Evolutionary conservation across 2,329 filamentous ascomycete species (phyloP), one percentile per base, ranked within the genome.

Genomic region (Hypoxylon sp.): DNA sequence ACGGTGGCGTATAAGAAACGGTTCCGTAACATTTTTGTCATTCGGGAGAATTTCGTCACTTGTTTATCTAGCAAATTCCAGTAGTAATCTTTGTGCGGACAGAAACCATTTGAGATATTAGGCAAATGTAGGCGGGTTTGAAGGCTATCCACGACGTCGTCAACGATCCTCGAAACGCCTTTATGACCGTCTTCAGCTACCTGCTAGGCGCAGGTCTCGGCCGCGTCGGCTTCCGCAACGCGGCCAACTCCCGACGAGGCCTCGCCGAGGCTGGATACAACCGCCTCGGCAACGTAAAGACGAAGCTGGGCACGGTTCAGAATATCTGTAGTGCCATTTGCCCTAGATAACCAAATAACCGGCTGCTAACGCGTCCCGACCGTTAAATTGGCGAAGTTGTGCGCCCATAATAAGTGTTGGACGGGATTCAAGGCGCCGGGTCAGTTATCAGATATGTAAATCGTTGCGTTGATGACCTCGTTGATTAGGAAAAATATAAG

Each of bases 61-160:
- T n/a, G n/a, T n/a, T n/a, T n/a, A n/a, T n/a, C n/a, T n/a, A n/a
- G n/a, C n/a, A n/a, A n/a, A n/a, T n/a, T n/a, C n/a, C n/a, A n/a
- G n/a, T n/a, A n/a, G n/a, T n/a, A n/a, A n/a, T n/a, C n/a, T n/a
- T n/a, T n/a, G n/a, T n/a, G n/a, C n/a, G n/a, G n/a, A n/a, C n/a
- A n/a, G n/a, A n/a, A n/a, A n/a, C n/a, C n/a, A n/a, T n/a, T n/a
- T n/a, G n/a, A n/a, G n/a, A n/a, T n/a, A n/a, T n/a, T n/a, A n/a
- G n/a, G n/a, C n/a, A n/a, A n/a, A n/a, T n/a, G n/a, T n/a, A n/a
- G n/a, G n/a, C n/a, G n/a, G n/a, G n/a, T n/a, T n/a, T n/a, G n/a
- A n/a, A 68, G 30, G 56, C 64, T 22, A 41, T 71, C 39, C 71
- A 69, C 51, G 64, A 20, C 13, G 53, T 72, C 22, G 56, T 72